Percentiles rank a stretch among this genome's conserved stretches.
Evolutionary conservation across 1,284 basidiomycete genomes (phyloP).

Genomic region (Trichosporon sp.): DNA sequence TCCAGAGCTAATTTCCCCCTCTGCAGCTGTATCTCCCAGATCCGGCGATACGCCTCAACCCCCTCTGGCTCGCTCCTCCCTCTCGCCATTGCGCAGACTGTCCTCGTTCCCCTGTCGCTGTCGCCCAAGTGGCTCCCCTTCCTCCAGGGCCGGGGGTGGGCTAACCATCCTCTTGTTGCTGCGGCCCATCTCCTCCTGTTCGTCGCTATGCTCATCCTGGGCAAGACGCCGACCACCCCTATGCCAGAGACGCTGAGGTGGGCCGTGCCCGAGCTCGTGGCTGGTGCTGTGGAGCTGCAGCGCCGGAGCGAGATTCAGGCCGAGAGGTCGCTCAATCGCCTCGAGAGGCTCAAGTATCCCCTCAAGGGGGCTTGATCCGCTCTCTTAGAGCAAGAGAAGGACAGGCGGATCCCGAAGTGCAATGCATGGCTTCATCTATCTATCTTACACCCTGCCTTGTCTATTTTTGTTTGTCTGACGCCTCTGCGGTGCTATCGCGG

Average conservation of each 20-base stretch:
- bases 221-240: neutral
- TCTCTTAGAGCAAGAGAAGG: too few relatives aligned
- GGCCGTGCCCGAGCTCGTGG: constrained; percentile 30
- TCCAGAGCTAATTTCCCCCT: neutral
- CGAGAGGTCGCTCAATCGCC: constrained; percentile 20
- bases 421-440: neutral
- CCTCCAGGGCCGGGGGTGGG: neutral
- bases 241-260: constrained; percentile 25
- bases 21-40: neutral
- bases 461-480: neutral
- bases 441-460: neutral
- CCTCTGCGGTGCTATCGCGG: neutral
- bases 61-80: constrained; percentile 11
- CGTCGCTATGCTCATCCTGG: constrained; percentile 7
- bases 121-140: constrained; percentile 24
- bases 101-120: constrained; percentile 33
- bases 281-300: constrained; percentile 32
- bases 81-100: constrained; percentile 18
- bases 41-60: neutral
- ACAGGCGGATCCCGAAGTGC: neutral
- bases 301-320: constrained; percentile 27
- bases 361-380: constrained; percentile 39
- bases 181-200: constrained; percentile 27
- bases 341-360: constrained; percentile 32
- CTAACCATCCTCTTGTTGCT: constrained; percentile 17